phyloP scores from a whole-genome alignment of 257 asterid species.

The Scutellaria minor region DNA sequence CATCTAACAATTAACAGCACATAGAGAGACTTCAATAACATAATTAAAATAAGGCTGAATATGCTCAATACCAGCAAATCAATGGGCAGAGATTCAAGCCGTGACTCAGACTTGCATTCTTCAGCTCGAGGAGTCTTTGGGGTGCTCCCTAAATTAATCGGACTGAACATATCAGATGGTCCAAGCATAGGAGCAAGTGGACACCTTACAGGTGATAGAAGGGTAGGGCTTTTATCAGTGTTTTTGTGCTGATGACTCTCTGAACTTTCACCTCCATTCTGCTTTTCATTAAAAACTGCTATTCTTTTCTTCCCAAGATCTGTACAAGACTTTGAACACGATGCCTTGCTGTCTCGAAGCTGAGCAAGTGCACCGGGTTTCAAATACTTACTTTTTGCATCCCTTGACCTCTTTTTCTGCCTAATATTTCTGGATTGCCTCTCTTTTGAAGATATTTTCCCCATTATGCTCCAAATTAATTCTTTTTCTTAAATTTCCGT shows the following conservation, averaged over 20 bases:
- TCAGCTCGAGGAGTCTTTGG: constrained; percentile 75
- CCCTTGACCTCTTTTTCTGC: constrained; percentile 58
- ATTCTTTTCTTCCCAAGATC: constrained; percentile 83
- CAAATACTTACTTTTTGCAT: constrained; percentile 60
- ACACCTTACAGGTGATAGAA: constrained; percentile 63
- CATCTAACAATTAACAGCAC: background rate
- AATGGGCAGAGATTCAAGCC: constrained; percentile 86
- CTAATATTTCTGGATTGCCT: constrained; percentile 51
- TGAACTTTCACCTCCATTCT: constrained; percentile 34
- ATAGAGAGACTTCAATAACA: constrained; percentile 7
- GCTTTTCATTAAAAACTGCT: constrained; percentile 49
- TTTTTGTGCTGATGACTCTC: constrained; percentile 36
- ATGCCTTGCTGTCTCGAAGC: constrained; percentile 71
- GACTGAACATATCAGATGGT: constrained; percentile 39
- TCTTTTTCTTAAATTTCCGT: constrained; percentile 1
- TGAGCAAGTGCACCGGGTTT: constrained; percentile 94
- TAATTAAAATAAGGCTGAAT: constrained; percentile 19
- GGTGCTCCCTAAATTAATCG: constrained; percentile 52
- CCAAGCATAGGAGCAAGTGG: constrained; percentile 48
- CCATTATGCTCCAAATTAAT: constrained; percentile 45
- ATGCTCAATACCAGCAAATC: constrained; percentile 80
- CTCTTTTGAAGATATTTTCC: constrained; percentile 69
- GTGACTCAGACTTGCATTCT: constrained; percentile 58
- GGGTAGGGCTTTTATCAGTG: constrained; percentile 43
- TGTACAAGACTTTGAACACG: constrained; percentile 72